Percentiles rank a stretch among this genome's conserved stretches.
Evolutionary conservation across 129 eudicot genomes (phyloP).

Genomic region (Tanacetum coccineum): DNA sequence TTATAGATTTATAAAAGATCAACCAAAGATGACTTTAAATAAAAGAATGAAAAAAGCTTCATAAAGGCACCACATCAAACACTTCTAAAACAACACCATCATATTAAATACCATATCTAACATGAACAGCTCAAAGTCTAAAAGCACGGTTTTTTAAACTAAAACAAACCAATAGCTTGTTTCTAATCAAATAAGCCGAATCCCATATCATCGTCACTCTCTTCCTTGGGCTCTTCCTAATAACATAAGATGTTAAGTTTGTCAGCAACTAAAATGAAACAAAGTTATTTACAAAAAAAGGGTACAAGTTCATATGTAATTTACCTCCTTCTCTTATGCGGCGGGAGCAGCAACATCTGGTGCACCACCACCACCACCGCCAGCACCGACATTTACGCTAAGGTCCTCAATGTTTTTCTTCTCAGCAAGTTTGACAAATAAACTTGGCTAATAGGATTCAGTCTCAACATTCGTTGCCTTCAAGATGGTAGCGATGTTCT

Average conservation of each 20-base stretch:
- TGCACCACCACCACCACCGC: slow-evolving; percentile 35
- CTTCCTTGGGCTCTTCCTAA: slow-evolving; percentile 41
- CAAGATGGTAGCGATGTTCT: too few relatives aligned
- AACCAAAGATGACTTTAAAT: not conserved
- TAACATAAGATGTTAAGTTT: too few relatives aligned
- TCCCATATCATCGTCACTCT: slow-evolving; percentile 39
- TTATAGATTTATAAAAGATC: too few relatives aligned
- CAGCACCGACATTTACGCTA: slow-evolving; percentile 35
- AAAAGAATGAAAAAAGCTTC: too few relatives aligned
- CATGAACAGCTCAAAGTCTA: slow-evolving; percentile 20
- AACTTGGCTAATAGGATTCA: too few relatives aligned
- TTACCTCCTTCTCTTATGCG: slow-evolving; percentile 34
- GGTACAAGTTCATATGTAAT: too few relatives aligned
- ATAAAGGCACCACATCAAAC: not conserved
- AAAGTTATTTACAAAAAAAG: too few relatives aligned
- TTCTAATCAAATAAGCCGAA: slow-evolving; percentile 36
- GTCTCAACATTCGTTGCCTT: too few relatives aligned
- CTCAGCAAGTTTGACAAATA: too few relatives aligned
- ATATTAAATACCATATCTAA: not conserved
- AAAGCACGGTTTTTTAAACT: too few relatives aligned
- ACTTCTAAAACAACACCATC: not conserved
- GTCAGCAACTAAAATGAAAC: too few relatives aligned
- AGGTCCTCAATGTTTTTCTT: slow-evolving; percentile 34
- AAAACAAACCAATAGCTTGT: not conserved
- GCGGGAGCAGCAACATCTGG: slow-evolving; percentile 32